These are phyloP conservation scores for Corrigiola litoralis DNA, from an alignment of 179 eudicot genomes.

Conservation along the genomic window DNA sequence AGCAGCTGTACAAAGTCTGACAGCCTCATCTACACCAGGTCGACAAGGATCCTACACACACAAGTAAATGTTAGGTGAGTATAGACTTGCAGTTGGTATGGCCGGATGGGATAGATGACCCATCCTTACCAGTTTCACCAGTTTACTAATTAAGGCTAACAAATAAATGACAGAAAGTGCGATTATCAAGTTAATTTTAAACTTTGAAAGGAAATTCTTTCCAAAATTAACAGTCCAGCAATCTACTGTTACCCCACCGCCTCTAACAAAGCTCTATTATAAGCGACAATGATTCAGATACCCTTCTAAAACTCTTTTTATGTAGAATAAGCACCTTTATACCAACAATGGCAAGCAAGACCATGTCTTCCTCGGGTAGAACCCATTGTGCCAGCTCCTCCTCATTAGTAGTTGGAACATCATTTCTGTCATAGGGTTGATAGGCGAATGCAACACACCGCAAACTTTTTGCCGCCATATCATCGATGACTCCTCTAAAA, in stretches of 20 bases:
- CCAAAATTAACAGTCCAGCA: too few relatives aligned
- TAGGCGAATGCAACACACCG: slow-evolving; percentile 93
- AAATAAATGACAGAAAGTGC: too few relatives aligned
- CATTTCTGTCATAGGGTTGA: slow-evolving; percentile 39
- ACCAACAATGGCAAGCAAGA: slow-evolving; percentile 81
- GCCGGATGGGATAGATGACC: too few relatives aligned
- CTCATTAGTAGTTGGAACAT: slow-evolving; percentile 65
- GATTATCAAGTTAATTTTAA: too few relatives aligned
- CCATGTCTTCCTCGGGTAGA: slow-evolving; percentile 70
- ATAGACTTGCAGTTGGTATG: too few relatives aligned
- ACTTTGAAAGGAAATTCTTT: too few relatives aligned
- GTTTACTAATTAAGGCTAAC: too few relatives aligned
- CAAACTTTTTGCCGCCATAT: slow-evolving; percentile 87
- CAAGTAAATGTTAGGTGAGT: slow-evolving; percentile 12
- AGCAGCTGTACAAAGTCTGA: slow-evolving; percentile 61
- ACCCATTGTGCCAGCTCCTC: slow-evolving; percentile 66
- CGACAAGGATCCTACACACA: slow-evolving; percentile 87
- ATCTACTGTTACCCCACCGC: too few relatives aligned
- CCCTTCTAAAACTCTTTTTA: too few relatives aligned
- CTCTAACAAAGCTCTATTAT: too few relatives aligned
- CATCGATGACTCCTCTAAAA: slow-evolving; percentile 58
- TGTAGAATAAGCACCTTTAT: slow-evolving; percentile 63
- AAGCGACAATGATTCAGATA: too few relatives aligned
- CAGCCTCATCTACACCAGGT: slow-evolving; percentile 92
- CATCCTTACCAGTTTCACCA: too few relatives aligned